phyloP scores from a whole-genome alignment of 306 rosid species.

The Inga oerstediana region DNA sequence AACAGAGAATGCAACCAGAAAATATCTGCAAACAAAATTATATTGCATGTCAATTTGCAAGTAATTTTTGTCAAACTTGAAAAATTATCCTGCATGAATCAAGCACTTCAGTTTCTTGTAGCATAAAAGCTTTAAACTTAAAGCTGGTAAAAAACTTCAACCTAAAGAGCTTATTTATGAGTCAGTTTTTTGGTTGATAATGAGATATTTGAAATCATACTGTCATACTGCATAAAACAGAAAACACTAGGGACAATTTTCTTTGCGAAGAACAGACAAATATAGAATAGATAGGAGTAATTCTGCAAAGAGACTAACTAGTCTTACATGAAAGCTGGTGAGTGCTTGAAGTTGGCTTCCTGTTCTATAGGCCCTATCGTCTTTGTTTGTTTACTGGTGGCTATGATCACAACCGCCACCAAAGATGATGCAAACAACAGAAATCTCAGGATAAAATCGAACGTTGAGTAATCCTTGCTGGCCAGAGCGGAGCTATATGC shows the following conservation, averaged over 20 bases:
- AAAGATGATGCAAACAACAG: conserved; percentile 60
- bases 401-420: conserved; percentile 48
- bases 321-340: conserved; percentile 74
- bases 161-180: neutral
- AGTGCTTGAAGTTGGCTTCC: conserved; percentile 68
- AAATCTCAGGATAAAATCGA: conserved; percentile 53
- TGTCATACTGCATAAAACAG: neutral
- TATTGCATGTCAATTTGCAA: conserved; percentile 20
- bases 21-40: conserved; percentile 57
- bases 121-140: neutral
- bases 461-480: conserved; percentile 20
- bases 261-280: neutral
- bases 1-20: conserved; percentile 65
- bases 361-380: neutral
- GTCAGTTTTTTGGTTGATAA: neutral
- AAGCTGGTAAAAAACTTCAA: neutral
- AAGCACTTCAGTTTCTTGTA: neutral
- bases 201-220: conserved; percentile 15
- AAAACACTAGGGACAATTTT: neutral
- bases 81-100: neutral
- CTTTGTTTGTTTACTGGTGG: conserved; percentile 63
- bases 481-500: conserved; percentile 33
- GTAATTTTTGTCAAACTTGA: neutral
- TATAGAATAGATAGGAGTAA: neutral
- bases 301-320: neutral